Evolutionary conservation across 345 rosid species (phyloP).

Genomic region (Lenwebbia sp.): DNA sequence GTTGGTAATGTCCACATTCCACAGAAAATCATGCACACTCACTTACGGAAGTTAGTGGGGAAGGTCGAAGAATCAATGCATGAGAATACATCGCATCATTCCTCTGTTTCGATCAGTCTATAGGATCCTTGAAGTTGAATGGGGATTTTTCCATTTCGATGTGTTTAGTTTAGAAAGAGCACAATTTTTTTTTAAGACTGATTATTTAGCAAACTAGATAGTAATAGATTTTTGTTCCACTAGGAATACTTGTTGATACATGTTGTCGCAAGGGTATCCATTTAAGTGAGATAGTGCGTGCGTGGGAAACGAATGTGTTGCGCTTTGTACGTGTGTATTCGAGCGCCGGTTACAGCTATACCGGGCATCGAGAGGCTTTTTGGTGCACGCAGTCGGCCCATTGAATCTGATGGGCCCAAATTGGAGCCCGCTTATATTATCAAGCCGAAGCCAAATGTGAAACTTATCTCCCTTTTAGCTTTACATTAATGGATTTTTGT

Average conservation of each 20-base stretch:
- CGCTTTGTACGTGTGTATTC: neutral
- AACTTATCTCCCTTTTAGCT: neutral
- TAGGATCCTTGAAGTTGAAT: neutral
- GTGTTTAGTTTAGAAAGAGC: neutral
- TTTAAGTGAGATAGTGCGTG: neutral
- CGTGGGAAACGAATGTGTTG: neutral
- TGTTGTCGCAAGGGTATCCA: neutral
- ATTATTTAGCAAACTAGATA: neutral
- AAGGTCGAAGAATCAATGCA: neutral
- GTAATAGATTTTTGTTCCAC: neutral
- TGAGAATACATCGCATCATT: neutral
- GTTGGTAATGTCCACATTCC: neutral
- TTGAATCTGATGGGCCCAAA: neutral
- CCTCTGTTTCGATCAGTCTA: neutral
- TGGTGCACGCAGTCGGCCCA: neutral
- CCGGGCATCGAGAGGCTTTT: neutral
- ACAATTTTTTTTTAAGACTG: neutral
- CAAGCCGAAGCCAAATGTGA: neutral
- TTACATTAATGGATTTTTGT: neutral
- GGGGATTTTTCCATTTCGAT: too few species aligned
- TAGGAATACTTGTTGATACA: neutral
- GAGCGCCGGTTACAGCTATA: neutral
- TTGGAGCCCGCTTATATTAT: neutral
- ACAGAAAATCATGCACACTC: neutral
- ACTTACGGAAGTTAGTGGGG: neutral